phyloP scores from a whole-genome alignment of 352 stramenopile species.

The Phytopythium kandeliae region DNA sequence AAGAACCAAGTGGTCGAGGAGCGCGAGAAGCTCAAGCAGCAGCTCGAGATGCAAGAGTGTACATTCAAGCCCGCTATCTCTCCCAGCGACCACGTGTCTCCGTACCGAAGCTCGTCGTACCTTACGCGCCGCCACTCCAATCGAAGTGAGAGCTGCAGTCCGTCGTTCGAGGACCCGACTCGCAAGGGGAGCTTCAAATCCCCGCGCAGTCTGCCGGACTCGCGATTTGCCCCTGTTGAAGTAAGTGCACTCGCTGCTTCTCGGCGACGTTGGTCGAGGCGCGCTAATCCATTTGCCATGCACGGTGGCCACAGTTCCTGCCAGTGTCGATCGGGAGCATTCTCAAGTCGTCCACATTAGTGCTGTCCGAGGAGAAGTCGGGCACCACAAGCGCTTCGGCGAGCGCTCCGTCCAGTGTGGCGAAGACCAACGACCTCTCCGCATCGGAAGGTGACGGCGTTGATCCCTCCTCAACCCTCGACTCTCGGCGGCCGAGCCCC shows the following conservation, averaged over 20 bases:
- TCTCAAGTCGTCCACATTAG: conserved; percentile 39
- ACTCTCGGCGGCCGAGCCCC: conserved; percentile 4
- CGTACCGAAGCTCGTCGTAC: conserved; percentile 28
- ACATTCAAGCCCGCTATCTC: conserved; percentile 81
- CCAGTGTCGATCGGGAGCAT: conserved; percentile 31
- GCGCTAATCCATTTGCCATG: no score
- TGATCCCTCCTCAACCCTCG: not conserved
- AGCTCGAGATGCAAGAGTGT: conserved; percentile 67
- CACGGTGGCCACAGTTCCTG: conserved; percentile 11
- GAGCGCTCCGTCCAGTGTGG: conserved; percentile 23
- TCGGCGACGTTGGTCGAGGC: no score
- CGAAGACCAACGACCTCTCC: conserved; percentile 6
- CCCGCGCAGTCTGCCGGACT: not conserved
- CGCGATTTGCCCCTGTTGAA: not conserved
- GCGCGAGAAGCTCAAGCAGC: conserved; percentile 62
- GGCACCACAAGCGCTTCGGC: conserved; percentile 9
- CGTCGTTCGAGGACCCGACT: conserved; percentile 1
- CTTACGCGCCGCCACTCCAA: conserved; percentile 42
- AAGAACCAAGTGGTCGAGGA: conserved; percentile 79
- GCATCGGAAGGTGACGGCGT: not conserved
- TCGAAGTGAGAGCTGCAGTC: conserved; percentile 11
- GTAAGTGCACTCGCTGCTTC: not conserved
- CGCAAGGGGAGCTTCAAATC: not conserved
- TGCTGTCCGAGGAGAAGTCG: conserved; percentile 12
- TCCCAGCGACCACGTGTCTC: conserved; percentile 25